These are phyloP conservation scores for Ramularia endophylla DNA, from an alignment of 2,329 filamentous ascomycete genomes.

Conservation along the genomic window DNA sequence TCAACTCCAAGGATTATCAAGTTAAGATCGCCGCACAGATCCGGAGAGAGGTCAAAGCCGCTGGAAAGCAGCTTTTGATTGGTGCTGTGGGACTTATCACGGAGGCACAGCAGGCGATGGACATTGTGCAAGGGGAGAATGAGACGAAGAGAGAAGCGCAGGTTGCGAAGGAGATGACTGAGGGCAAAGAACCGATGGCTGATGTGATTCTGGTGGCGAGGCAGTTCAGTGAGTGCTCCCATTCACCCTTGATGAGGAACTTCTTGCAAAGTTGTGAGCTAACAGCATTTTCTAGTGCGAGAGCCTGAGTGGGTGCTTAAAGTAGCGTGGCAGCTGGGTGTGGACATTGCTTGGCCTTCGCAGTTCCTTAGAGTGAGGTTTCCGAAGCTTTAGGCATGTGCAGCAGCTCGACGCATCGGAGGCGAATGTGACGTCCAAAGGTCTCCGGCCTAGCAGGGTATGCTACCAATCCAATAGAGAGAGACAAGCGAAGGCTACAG, in stretches of 20 bases:
- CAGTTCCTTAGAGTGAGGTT: conserved; percentile 39
- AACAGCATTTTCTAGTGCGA: conserved; percentile 35
- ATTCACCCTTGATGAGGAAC: too few species aligned
- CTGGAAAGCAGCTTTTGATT: conserved; percentile 40
- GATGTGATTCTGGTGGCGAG: conserved; percentile 49
- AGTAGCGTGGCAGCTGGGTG: conserved; percentile 44
- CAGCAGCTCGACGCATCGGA: too few species aligned
- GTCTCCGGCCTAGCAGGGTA: too few species aligned
- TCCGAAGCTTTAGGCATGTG: conserved; percentile 22
- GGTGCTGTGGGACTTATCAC: conserved; percentile 51
- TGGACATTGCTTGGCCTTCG: conserved; percentile 44
- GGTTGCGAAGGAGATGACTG: conserved; percentile 34
- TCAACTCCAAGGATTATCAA: conserved; percentile 43
- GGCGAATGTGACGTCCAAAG: too few species aligned
- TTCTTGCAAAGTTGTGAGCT: too few species aligned
- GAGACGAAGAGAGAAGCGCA: conserved; percentile 23
- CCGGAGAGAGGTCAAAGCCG: conserved; percentile 33
- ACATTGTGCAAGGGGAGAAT: conserved; percentile 36
- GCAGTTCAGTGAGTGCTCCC: conserved; percentile 36
- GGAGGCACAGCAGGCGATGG: conserved; percentile 45
- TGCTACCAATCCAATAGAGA: too few species aligned
- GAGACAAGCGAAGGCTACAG: too few species aligned
- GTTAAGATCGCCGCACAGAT: conserved; percentile 44
- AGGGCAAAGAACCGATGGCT: conserved; percentile 33
- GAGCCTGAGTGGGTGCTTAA: conserved; percentile 51